Evolutionary conservation across 805 yeast species (phyloP).

Genomic region (Saccharomycopsis lassenensis): DNA sequence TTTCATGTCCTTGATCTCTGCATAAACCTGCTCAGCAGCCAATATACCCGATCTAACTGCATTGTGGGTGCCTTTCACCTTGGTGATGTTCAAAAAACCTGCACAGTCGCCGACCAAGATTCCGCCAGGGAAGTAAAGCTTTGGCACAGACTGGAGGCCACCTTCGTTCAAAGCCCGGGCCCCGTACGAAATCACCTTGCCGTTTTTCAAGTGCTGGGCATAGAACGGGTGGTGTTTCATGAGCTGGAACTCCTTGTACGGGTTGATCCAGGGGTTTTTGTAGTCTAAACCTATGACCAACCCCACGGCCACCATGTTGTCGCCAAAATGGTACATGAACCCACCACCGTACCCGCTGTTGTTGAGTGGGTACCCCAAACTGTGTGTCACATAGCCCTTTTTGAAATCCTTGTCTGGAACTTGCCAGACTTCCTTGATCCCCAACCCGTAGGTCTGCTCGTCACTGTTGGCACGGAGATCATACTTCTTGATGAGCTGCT

Average conservation of each 20-base stretch:
- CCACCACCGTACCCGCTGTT: constrained; percentile 88
- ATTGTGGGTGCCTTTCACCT: constrained; percentile 94
- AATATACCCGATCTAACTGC: constrained; percentile 94
- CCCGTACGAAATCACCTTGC: constrained; percentile 87
- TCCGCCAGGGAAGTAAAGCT: constrained; percentile 91
- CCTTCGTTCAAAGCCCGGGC: constrained; percentile 98
- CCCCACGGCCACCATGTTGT: constrained; percentile 83
- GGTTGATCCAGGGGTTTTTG: constrained; percentile 88
- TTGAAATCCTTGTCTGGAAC: constrained; percentile 73
- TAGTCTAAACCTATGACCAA: constrained; percentile 93
- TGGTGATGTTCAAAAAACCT: constrained; percentile 95
- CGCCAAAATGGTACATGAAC: constrained; percentile 94
- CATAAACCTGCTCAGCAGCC: constrained; percentile 80
- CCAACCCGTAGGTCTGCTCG: constrained; percentile 90
- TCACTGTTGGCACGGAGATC: constrained; percentile 52
- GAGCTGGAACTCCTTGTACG: constrained; percentile 90
- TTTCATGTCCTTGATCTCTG: constrained; percentile 35
- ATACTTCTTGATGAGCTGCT: constrained; percentile 60
- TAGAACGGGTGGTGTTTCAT: constrained; percentile 90
- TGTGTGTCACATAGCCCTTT: constrained; percentile 73
- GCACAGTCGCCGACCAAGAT: constrained; percentile 91
- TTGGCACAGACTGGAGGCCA: constrained; percentile 88
- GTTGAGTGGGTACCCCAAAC: constrained; percentile 80
- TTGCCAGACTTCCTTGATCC: constrained; percentile 96
- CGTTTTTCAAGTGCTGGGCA: constrained; percentile 63